phyloP scores from a whole-genome alignment of 768 basidiomycete species.

The Phanerochaete carnosa region DNA sequence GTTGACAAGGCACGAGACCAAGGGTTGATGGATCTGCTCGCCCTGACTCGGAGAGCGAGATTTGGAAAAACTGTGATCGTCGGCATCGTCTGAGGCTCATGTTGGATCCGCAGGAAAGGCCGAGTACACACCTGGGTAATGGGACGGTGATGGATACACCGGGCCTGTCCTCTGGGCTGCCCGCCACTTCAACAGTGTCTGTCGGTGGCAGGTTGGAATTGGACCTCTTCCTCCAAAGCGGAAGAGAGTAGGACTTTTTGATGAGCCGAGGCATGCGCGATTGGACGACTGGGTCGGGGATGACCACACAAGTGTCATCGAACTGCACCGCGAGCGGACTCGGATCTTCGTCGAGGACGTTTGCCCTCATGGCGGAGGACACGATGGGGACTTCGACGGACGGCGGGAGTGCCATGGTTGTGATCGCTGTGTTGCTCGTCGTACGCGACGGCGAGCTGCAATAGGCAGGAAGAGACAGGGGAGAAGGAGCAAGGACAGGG shows the following conservation, averaged over 20 bases:
- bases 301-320: constrained; percentile 69
- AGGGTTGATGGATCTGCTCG: constrained; percentile 27
- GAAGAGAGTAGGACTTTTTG: constrained; percentile 66
- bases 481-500: not conserved
- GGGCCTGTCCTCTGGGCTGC: constrained; percentile 31
- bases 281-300: constrained; percentile 49
- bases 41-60: constrained; percentile 38
- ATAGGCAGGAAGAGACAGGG: not conserved
- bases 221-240: constrained; percentile 55
- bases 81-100: not conserved
- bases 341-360: not conserved
- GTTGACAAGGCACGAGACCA: constrained; percentile 54
- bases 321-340: constrained; percentile 52
- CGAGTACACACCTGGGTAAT: constrained; percentile 52
- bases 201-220: constrained; percentile 20
- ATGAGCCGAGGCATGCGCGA: constrained; percentile 48
- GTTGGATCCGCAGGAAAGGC: not conserved
- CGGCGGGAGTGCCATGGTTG: not conserved
- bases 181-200: constrained; percentile 10
- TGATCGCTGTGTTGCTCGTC: not conserved
- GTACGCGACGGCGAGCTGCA: not conserved
- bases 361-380: not conserved
- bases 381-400: constrained; percentile 1
- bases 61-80: constrained; percentile 16
- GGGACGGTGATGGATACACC: constrained; percentile 59